A percentile compares a stretch with the other conserved stretches of the same genome.
phyloP scores from a whole-genome alignment of 768 basidiomycete genomes.

The Coprinopsis sp. region DNA sequence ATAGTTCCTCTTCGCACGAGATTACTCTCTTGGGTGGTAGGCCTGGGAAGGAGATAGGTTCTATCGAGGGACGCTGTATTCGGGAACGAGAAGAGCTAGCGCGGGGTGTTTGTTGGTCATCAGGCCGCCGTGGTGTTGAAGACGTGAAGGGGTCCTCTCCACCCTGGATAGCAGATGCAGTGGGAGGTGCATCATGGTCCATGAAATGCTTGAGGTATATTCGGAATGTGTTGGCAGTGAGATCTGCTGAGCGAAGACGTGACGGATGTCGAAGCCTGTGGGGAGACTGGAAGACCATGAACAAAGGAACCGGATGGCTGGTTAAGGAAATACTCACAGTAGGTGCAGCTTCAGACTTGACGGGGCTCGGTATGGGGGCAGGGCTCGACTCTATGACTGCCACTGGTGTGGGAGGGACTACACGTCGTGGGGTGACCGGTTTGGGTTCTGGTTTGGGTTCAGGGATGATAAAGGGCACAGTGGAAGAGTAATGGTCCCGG shows the following conservation, averaged over 20 bases:
- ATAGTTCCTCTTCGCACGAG: not conserved
- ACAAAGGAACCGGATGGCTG: not conserved
- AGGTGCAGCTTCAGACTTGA: slow-evolving; percentile 16
- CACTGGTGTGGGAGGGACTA: slow-evolving; percentile 19
- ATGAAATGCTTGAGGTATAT: slow-evolving; percentile 79
- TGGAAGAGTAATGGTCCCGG: slow-evolving; percentile 42
- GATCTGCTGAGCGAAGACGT: slow-evolving; percentile 58
- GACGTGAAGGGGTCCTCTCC: slow-evolving; percentile 23
- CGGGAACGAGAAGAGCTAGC: not conserved
- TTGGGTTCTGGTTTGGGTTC: slow-evolving; percentile 7
- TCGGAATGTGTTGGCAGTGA: slow-evolving; percentile 68
- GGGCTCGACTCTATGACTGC: slow-evolving; percentile 5
- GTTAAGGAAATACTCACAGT: slow-evolving; percentile 3
- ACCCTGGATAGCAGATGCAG: slow-evolving; percentile 7
- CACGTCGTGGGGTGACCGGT: slow-evolving; percentile 10
- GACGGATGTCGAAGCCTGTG: slow-evolving; percentile 69
- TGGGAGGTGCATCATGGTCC: slow-evolving; percentile 43
- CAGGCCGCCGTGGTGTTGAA: slow-evolving; percentile 27
- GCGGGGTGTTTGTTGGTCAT: not conserved
- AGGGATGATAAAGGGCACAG: slow-evolving; percentile 50
- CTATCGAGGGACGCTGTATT: not conserved
- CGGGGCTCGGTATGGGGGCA: slow-evolving; percentile 21
- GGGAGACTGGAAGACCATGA: slow-evolving; percentile 22
- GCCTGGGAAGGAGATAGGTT: not conserved
- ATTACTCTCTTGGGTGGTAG: not conserved